phyloP scores from a whole-genome alignment of 2,329 filamentous ascomycete species.

The Apiospora pterosperma region DNA sequence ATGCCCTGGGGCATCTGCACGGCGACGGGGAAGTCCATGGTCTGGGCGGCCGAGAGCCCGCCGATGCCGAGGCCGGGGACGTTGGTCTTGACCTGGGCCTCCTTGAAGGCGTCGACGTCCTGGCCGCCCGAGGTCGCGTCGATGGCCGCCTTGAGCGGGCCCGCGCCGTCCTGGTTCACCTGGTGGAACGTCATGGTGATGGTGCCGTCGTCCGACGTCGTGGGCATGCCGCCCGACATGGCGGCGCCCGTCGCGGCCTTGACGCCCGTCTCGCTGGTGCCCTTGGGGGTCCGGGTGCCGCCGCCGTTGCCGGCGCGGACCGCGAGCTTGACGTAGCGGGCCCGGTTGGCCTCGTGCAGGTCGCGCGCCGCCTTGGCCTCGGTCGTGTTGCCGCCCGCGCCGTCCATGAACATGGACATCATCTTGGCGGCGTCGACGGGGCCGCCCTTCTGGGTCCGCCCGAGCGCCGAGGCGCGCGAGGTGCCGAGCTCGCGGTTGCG shows the following conservation, averaged over 20 bases:
- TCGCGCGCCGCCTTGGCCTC: conserved; percentile 15
- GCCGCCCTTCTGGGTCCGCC: conserved; percentile 55
- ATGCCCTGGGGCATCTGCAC: conserved; percentile 62
- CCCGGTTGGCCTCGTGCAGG: conserved; percentile 11
- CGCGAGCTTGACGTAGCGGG: conserved; percentile 22
- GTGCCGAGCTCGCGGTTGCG: conserved; percentile 52
- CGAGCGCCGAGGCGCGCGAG: conserved; percentile 52
- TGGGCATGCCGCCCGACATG: conserved; percentile 51
- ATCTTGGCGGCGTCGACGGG: conserved; percentile 52
- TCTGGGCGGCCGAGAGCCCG: conserved; percentile 54
- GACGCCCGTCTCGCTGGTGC: conserved; percentile 29
- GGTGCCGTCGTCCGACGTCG: conserved; percentile 52
- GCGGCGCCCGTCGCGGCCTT: conserved; percentile 47
- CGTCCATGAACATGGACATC: conserved; percentile 55
- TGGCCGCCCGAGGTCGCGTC: conserved; percentile 60
- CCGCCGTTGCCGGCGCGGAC: conserved; percentile 21
- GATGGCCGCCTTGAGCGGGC: conserved; percentile 54
- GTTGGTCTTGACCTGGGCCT: conserved; percentile 52
- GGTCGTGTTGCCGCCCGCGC: conserved; percentile 27
- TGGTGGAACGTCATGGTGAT: conserved; percentile 62
- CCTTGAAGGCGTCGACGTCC: conserved; percentile 54
- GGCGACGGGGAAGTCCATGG: conserved; percentile 58
- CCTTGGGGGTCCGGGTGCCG: conserved; percentile 29
- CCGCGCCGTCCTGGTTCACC: conserved; percentile 66
- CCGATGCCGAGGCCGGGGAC: conserved; percentile 52